These are phyloP conservation scores for Scheffersomyces lignicola DNA, from an alignment of 1,139 yeast species.

Conservation along the genomic window DNA sequence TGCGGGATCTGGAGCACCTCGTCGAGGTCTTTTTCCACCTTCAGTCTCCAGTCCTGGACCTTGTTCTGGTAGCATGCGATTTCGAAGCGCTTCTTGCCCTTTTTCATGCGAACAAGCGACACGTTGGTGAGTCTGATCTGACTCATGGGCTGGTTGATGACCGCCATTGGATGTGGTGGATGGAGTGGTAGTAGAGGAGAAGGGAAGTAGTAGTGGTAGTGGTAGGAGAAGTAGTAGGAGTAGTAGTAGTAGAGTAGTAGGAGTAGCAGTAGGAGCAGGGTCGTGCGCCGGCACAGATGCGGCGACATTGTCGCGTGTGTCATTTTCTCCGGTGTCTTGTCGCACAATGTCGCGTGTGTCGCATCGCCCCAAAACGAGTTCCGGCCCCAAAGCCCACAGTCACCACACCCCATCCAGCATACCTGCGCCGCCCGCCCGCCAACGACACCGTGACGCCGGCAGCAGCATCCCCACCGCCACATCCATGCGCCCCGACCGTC, in stretches of 20 bases:
- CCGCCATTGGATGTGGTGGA: constrained; percentile 50
- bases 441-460: background rate
- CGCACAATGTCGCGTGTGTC: background rate
- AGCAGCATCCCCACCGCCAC: background rate
- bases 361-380: background rate
- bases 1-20: constrained; percentile 97
- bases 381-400: background rate
- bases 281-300: constrained; percentile 1
- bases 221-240: background rate
- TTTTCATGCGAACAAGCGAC: constrained; percentile 85
- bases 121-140: constrained; percentile 92
- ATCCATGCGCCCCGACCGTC: constrained; percentile 19
- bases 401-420: constrained; percentile 2
- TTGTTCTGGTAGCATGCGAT: constrained; percentile 96
- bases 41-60: constrained; percentile 91
- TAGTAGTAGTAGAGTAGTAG: background rate
- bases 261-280: constrained; percentile 1
- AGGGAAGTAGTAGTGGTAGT: constrained; percentile 1
- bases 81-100: constrained; percentile 88
- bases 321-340: background rate
- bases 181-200: background rate
- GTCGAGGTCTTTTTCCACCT: constrained; percentile 88
- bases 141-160: constrained; percentile 80
- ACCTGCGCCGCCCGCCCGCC: background rate
- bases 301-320: background rate